These are phyloP conservation scores for Chionographis japonica DNA, from an alignment of 106 monocot genomes.

Conservation along the genomic window DNA sequence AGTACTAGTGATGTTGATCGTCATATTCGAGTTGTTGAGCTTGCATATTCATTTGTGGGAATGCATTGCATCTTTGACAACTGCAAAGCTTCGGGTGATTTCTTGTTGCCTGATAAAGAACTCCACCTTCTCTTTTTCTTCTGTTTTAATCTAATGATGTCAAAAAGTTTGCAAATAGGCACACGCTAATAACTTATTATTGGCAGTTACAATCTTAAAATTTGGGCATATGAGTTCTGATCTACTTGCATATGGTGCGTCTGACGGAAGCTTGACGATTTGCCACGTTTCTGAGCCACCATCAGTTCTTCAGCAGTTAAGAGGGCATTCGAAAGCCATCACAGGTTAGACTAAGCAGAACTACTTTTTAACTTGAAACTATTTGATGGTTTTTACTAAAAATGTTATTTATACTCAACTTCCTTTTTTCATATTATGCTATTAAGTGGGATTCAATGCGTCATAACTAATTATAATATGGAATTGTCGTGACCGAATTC, in stretches of 20 bases:
- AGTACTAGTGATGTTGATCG: constrained; percentile 52
- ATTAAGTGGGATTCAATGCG: background rate
- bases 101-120: constrained; percentile 2
- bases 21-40: constrained; percentile 49
- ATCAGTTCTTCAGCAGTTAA: constrained; percentile 68
- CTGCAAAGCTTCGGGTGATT: constrained; percentile 86
- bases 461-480: too few species aligned
- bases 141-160: constrained; percentile 1
- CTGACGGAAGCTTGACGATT: constrained; percentile 84
- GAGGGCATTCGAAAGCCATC: constrained; percentile 84
- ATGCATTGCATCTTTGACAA: constrained; percentile 97
- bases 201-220: constrained; percentile 86
- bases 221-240: constrained; percentile 95
- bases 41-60: constrained; percentile 97
- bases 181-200: background rate
- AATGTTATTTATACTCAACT: background rate
- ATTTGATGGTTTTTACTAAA: background rate
- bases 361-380: background rate
- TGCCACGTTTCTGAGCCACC: constrained; percentile 69
- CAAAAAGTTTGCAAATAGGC: background rate
- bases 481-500: too few species aligned
- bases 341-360: constrained; percentile 56
- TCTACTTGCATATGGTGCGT: constrained; percentile 90
- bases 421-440: background rate
- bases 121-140: constrained; percentile 2